Evolutionary conservation across 257 asterid species (phyloP).

Genomic region (Verbena officinalis): DNA sequence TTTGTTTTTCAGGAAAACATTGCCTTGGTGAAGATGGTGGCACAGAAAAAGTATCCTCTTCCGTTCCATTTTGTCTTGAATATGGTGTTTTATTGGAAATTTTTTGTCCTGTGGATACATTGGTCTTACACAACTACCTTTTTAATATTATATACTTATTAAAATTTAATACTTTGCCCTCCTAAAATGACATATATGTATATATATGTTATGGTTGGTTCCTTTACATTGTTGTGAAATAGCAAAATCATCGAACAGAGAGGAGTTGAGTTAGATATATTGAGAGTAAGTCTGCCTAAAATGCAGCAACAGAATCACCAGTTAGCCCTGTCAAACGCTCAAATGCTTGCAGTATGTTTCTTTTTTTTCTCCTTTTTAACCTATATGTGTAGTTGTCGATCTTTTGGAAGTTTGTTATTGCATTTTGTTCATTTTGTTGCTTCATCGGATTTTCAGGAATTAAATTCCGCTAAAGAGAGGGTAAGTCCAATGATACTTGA

Average conservation of each 20-base stretch:
- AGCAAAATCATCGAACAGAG: constrained; percentile 70
- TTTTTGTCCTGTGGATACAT: background rate
- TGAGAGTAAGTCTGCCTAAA: constrained; percentile 56
- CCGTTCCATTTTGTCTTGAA: constrained; percentile 12
- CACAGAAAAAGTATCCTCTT: constrained; percentile 76
- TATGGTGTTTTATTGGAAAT: constrained; percentile 2
- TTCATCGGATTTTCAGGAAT: constrained; percentile 54
- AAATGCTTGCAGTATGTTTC: constrained; percentile 52
- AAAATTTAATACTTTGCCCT: no score
- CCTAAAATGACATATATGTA: no score
- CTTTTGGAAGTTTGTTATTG: constrained; percentile 17
- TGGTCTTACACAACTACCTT: background rate
- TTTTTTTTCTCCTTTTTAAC: constrained; percentile 17
- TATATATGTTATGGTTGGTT: no score
- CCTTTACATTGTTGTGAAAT: constrained; percentile 38
- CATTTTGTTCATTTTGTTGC: constrained; percentile 22
- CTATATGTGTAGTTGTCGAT: background rate
- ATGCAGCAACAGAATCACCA: constrained; percentile 68
- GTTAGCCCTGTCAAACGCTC: constrained; percentile 59
- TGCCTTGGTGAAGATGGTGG: constrained; percentile 57
- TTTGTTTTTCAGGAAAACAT: constrained; percentile 54
- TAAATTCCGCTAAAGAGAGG: constrained; percentile 69
- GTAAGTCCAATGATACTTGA: constrained; percentile 40
- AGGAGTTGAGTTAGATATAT: constrained; percentile 62
- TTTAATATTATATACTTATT: no score